Conservation (phyloP, 495 filamentous ascomycete genomes). For the Talaromyces stipitatus region DNA sequence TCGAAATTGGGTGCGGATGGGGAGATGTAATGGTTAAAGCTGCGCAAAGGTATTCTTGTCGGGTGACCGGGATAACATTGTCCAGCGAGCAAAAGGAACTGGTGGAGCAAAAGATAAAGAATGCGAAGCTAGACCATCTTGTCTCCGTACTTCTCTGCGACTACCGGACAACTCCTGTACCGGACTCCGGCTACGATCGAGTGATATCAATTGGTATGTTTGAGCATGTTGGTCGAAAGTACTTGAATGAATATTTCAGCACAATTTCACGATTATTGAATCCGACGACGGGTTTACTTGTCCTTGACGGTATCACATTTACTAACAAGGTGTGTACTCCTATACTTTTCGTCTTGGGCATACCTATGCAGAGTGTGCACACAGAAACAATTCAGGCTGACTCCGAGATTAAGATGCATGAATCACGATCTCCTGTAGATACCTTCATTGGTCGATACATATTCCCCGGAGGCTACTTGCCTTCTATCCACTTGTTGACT, state of each 20-base stretch:
- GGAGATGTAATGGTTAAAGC: slow-evolving; percentile 59
- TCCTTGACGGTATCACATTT: slow-evolving; percentile 73
- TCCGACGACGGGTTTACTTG: slow-evolving; percentile 52
- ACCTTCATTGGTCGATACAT: slow-evolving; percentile 68
- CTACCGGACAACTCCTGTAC: slow-evolving; percentile 48
- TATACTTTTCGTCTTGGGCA: neutral
- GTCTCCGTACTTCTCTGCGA: slow-evolving; percentile 54
- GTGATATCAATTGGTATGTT: slow-evolving; percentile 70
- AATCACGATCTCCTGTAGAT: slow-evolving; percentile 21
- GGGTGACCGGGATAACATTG: slow-evolving; percentile 55
- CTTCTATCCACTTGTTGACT: slow-evolving; percentile 55
- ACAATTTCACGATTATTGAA: slow-evolving; percentile 54
- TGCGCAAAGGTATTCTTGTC: slow-evolving; percentile 50
- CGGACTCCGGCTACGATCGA: slow-evolving; percentile 53
- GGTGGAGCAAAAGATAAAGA: slow-evolving; percentile 49
- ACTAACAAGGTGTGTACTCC: slow-evolving; percentile 39
- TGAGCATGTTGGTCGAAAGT: slow-evolving; percentile 62
- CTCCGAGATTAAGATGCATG: slow-evolving; percentile 29
- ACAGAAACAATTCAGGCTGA: neutral
- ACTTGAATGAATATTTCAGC: slow-evolving; percentile 53
- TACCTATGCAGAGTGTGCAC: neutral
- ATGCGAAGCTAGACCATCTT: slow-evolving; percentile 40
- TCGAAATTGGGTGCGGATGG: slow-evolving; percentile 67
- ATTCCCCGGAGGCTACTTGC: slow-evolving; percentile 67
- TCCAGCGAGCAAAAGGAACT: slow-evolving; percentile 53